Conservation (phyloP, 2,329 filamentous ascomycete genomes). For the Ilyonectria destructans region DNA sequence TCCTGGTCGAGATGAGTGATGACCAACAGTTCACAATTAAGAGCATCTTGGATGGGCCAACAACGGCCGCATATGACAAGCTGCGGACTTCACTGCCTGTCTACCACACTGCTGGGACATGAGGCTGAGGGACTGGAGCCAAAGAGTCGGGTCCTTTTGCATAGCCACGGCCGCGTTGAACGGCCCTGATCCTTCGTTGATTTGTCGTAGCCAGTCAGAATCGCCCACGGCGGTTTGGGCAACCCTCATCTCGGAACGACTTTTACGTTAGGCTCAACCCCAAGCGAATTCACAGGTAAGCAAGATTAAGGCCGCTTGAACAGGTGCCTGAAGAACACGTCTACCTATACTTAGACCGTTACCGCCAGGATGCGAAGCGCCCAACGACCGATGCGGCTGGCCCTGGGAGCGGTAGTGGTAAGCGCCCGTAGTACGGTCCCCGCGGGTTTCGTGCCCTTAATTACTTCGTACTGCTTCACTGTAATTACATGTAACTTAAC, state of each 20-base stretch:
- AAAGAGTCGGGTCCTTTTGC: slow-evolving; percentile 3
- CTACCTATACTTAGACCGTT: not conserved
- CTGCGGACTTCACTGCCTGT: not conserved
- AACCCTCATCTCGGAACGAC: not conserved
- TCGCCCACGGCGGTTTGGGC: too few relatives aligned
- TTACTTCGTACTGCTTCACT: not conserved
- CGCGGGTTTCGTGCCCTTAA: not conserved
- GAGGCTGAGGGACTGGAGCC: not conserved
- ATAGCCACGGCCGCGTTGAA: slow-evolving; percentile 4
- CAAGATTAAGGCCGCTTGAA: not conserved
- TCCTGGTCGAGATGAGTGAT: slow-evolving; percentile 8
- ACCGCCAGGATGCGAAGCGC: slow-evolving; percentile 1
- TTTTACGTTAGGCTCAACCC: too few relatives aligned
- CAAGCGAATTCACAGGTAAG: not conserved
- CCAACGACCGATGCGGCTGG: not conserved
- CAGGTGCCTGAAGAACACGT: not conserved
- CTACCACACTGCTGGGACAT: slow-evolving; percentile 19
- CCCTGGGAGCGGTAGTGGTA: not conserved
- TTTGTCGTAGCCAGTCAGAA: not conserved
- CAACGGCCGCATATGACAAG: slow-evolving; percentile 10
- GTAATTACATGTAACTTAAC: not conserved
- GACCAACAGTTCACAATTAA: slow-evolving; percentile 18
- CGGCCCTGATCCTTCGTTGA: slow-evolving; percentile 9
- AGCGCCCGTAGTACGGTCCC: slow-evolving; percentile 13
- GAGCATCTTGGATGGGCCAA: slow-evolving; percentile 1